A percentile compares a stretch with the other conserved stretches of the same genome.
phyloP scores from a whole-genome alignment of 2,329 filamentous ascomycete species.

The Neurospora sp. region DNA sequence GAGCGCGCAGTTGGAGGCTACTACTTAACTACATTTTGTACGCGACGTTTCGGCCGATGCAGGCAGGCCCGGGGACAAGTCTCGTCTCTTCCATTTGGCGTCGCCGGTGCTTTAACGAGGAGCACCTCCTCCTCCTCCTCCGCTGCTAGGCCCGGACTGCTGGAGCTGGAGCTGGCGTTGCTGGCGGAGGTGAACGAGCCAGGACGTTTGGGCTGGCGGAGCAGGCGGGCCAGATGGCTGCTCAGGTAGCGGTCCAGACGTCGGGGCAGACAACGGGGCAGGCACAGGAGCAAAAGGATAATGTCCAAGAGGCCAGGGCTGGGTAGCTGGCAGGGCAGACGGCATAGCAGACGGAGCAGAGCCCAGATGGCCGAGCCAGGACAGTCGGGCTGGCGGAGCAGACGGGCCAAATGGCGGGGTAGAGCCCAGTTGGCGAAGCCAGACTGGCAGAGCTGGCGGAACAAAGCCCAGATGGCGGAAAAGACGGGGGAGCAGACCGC shows the following conservation, averaged over 20 bases:
- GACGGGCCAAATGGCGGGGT: background rate
- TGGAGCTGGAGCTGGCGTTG: no score
- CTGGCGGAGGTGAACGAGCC: no score
- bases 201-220: no score
- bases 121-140: background rate
- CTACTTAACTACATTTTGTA: background rate
- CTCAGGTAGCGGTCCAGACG: background rate
- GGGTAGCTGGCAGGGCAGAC: no score
- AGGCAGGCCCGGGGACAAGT: background rate
- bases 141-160: background rate
- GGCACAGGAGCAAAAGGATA: background rate
- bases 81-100: background rate
- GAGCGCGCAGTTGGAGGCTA: background rate
- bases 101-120: background rate
- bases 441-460: background rate
- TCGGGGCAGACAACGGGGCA: background rate
- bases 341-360: no score
- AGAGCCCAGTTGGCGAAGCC: background rate
- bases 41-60: background rate
- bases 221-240: background rate
- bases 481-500: background rate
- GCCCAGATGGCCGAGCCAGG: background rate
- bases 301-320: background rate
- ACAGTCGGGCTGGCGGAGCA: background rate
- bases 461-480: background rate